Evolutionary conservation across 345 rosid genomes (phyloP), one percentile per base, ranked within the genome.

Genomic region (Erysimum cheiranthoides): DNA sequence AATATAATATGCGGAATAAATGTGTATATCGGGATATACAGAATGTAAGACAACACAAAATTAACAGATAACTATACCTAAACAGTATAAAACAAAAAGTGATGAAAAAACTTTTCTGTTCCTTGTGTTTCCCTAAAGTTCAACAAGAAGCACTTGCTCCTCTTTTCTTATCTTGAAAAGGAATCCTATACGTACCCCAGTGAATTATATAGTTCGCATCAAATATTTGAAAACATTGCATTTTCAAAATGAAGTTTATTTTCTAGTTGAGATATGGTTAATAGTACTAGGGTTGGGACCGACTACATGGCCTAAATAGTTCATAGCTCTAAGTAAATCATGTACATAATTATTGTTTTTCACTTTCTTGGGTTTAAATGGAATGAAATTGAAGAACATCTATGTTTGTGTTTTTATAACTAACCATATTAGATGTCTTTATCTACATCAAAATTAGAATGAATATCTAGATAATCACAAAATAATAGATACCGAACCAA

Each of bases 81-180:
- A 69, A 52, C 74, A 76, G 70, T 69, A 69, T 69, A 61, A 36
- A 76, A 61, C 79, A 76, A 40, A 59, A 34, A 34, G 36, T 59
- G 43, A 49, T 28, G 47, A 74, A 18, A 47, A 39, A 39, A 8
- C 39, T 12, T 34, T 12, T 62, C 36, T 70, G 66, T 17, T 70
- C 75, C 36, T 76, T 62, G 30, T 76, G 80, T 70, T 45, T 70
- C 75, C 71, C 17, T 54, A 70, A 76, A 76, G 75, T 66, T 62
- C 30, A 70, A 70, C 80, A 76, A 62, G 50, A 70, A 45, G 16
- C 65, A 75, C 57, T 68, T 68, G 74, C 69, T 61, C 63, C 35
- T 34, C 34, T 75, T 14, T 36, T 61, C 40, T 68, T 76, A 52
- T 61, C 70, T 21, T 51, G 6, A 42, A 21, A 51, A 68, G 3